These are phyloP conservation scores for Capsella bursapastoris DNA, from an alignment of 345 rosid species.

Conservation along the genomic window DNA sequence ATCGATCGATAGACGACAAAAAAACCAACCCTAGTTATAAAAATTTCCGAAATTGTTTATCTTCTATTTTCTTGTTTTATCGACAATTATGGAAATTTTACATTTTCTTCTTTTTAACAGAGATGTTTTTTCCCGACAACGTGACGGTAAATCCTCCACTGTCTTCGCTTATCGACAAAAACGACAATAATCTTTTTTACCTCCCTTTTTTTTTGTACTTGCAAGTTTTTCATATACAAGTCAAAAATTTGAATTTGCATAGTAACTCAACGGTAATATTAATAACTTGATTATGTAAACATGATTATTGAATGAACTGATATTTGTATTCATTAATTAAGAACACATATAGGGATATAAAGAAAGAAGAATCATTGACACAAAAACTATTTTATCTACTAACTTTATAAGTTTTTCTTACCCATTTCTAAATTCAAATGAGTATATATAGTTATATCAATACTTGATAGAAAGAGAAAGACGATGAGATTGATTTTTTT, in stretches of 20 bases:
- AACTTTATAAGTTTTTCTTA: conserved; percentile 8
- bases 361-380: not conserved
- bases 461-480: not conserved
- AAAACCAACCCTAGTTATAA: conserved; percentile 8
- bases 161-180: conserved; percentile 35
- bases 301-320: not conserved
- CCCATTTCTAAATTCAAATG: not conserved
- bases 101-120: not conserved
- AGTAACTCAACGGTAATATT: not conserved
- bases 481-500: conserved; percentile 33
- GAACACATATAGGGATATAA: not conserved
- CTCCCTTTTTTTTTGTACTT: not conserved
- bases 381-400: not conserved
- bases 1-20: conserved; percentile 32
- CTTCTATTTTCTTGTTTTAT: conserved; percentile 18
- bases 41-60: conserved; percentile 30
- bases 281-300: not conserved
- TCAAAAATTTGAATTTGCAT: not conserved
- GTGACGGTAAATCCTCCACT: conserved; percentile 25
- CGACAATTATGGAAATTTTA: conserved; percentile 27
- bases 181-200: conserved; percentile 1
- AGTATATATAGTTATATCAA: conserved; percentile 1
- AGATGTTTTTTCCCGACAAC: conserved; percentile 33
- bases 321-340: not conserved
- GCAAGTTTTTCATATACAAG: not conserved